These are phyloP conservation scores for Pseudocercospora vitis DNA, from an alignment of 2,329 filamentous ascomycete species.

Conservation along the genomic window DNA sequence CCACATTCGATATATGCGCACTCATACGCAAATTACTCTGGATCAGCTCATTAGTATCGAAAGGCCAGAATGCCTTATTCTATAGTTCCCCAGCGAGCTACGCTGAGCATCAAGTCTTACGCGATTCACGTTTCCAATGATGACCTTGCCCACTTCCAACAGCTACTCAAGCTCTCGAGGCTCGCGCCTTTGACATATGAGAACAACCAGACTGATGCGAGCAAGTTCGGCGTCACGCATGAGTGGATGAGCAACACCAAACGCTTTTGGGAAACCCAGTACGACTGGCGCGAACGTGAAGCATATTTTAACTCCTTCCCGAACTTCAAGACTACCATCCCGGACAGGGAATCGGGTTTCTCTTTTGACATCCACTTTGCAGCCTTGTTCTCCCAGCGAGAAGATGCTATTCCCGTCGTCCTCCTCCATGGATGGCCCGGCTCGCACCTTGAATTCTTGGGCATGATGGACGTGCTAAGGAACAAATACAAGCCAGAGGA, in stretches of 20 bases:
- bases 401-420: conserved; percentile 38
- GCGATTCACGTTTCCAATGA: conserved; percentile 43
- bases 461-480: conserved; percentile 33
- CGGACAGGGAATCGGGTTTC: conserved; percentile 34
- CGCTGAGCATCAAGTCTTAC: conserved; percentile 44
- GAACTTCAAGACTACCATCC: conserved; percentile 14
- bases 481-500: conserved; percentile 49
- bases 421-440: conserved; percentile 42
- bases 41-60: too few species aligned
- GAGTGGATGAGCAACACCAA: conserved; percentile 49
- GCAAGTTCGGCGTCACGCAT: conserved; percentile 45
- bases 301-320: conserved; percentile 26
- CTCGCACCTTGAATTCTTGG: conserved; percentile 37
- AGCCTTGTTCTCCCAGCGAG: conserved; percentile 54
- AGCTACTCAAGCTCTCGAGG: conserved; percentile 49
- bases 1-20: too few species aligned
- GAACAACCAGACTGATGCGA: conserved; percentile 30
- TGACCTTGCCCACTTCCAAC: conserved; percentile 47
- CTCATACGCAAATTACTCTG: too few species aligned
- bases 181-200: conserved; percentile 42
- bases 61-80: conserved; percentile 30
- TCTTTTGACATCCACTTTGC: conserved; percentile 52
- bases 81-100: conserved; percentile 39
- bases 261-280: conserved; percentile 45
- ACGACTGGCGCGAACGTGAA: conserved; percentile 51